phyloP scores from a whole-genome alignment of 192 early-diverging fungal genomes.

The Podochytrium sp. region DNA sequence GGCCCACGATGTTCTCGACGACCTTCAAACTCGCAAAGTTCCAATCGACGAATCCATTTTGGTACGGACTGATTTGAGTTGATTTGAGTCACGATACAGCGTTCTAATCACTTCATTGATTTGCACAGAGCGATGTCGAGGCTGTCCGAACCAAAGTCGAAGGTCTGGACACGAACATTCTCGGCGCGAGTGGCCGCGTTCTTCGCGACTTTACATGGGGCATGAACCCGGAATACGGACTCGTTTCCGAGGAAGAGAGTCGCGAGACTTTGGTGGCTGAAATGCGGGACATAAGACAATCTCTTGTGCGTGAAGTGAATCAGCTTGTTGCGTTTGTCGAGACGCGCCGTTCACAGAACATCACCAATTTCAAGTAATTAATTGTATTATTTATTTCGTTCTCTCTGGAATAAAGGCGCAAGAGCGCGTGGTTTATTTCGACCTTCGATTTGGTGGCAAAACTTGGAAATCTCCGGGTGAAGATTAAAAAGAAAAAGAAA shows the following conservation, averaged over 20 bases:
- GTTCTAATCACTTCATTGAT: too few species aligned
- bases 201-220: conserved; percentile 27
- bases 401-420: too few species aligned
- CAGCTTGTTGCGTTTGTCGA: conserved; percentile 7
- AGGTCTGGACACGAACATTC: neutral
- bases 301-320: conserved; percentile 26
- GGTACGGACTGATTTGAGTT: neutral
- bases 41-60: neutral
- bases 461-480: too few species aligned
- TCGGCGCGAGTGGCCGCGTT: neutral
- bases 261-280: conserved; percentile 9
- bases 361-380: too few species aligned
- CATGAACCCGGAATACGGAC: conserved; percentile 15
- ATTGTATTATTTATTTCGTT: too few species aligned
- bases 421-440: too few species aligned
- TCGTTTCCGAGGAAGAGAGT: conserved; percentile 21
- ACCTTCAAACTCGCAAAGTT: neutral
- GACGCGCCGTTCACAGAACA: too few species aligned
- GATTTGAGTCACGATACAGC: neutral
- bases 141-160: neutral
- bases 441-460: too few species aligned
- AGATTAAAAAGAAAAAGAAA: too few species aligned
- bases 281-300: neutral
- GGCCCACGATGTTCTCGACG: neutral
- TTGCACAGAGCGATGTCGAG: conserved; percentile 10